Base-by-base conservation (phyloP, 73 alveolate genomes). In the Uronychia setigera region DNA sequence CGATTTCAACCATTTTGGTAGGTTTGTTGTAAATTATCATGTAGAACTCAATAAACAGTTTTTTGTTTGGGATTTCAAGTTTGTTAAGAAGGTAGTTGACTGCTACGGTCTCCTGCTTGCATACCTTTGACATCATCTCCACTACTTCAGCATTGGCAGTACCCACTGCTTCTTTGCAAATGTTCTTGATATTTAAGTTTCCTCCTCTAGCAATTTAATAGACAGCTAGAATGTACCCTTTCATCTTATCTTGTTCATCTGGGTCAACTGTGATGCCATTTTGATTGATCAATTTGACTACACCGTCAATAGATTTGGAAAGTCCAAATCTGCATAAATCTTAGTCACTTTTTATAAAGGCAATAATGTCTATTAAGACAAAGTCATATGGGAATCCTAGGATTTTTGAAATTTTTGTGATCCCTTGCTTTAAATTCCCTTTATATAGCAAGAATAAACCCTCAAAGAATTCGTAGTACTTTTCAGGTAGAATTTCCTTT, bases 341-440 rank as follows among this genome's bases (percentile, higher is more conserved):
- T 5, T 1, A 14, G 79, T 80, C 86, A 5, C 31, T 25, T 32
- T 80, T 80, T 0, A 35, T 35, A 5, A 80, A 26, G 59, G 86
- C 78, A 46, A 80, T 78, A 35, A 80, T 26, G 14, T 33, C 13
- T 0, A 33, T 30, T 13, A 46, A 32, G 27, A 29, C 29, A 57
- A 58, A 80, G 27, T 34, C 58, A 59, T 46, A 29, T 9, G 35
- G 46, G 29, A 58, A n/a, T 1, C 58, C 35, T 31, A 80, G 28
- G 86, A 46, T 29, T 25, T 34, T 35, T n/a, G 79, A 67, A 46
- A 32, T 25, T 26, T 9, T 0, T 32, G 32, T 27, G 14, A 80
- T 32, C 31, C 77, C 77, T 80, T 13, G 11, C 78, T 58, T 80
- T 30, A 9, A 31, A 11, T 80, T 76, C 19, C 79, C 79, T 57